phyloP scores from a whole-genome alignment of 225 moss, liverwort and hornwort genomes.

The Sphagnum tenellum region DNA sequence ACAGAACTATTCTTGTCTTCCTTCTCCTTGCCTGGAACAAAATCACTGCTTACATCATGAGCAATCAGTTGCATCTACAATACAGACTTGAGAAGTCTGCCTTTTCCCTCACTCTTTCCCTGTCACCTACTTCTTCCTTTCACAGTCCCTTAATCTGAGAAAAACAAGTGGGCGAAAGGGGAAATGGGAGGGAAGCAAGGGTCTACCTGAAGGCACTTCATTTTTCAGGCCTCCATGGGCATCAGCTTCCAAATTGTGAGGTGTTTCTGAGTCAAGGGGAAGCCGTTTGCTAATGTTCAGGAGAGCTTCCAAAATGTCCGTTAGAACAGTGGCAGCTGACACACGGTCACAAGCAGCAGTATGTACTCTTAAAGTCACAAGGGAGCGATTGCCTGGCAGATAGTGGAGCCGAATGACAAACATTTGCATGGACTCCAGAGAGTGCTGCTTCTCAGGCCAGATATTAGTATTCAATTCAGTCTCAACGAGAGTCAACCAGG shows the following conservation, averaged over 20 bases:
- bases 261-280: constrained; percentile 10
- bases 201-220: constrained; percentile 26
- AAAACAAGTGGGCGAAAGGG: too few species aligned
- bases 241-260: constrained; percentile 9
- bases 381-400: constrained; percentile 49
- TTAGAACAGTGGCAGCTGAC: constrained; percentile 60
- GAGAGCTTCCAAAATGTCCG: constrained; percentile 56
- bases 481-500: constrained; percentile 69
- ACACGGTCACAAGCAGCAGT: constrained; percentile 93
- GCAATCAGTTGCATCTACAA: too few species aligned
- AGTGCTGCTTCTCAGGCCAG: constrained; percentile 65
- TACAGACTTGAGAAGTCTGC: too few species aligned
- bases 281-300: constrained; percentile 20
- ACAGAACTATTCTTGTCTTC: constrained; percentile 15
- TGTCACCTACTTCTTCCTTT: too few species aligned
- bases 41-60: not conserved
- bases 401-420: constrained; percentile 64
- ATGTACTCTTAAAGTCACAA: constrained; percentile 68
- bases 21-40: constrained; percentile 18
- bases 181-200: too few species aligned
- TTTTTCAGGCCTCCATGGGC: constrained; percentile 13
- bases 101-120: too few species aligned
- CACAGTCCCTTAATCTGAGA: too few species aligned
- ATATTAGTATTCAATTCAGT: constrained; percentile 69
- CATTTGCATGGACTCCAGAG: constrained; percentile 40